Conservation (phyloP, 2,329 filamentous ascomycete genomes). For the Harringtonia aguacate region DNA sequence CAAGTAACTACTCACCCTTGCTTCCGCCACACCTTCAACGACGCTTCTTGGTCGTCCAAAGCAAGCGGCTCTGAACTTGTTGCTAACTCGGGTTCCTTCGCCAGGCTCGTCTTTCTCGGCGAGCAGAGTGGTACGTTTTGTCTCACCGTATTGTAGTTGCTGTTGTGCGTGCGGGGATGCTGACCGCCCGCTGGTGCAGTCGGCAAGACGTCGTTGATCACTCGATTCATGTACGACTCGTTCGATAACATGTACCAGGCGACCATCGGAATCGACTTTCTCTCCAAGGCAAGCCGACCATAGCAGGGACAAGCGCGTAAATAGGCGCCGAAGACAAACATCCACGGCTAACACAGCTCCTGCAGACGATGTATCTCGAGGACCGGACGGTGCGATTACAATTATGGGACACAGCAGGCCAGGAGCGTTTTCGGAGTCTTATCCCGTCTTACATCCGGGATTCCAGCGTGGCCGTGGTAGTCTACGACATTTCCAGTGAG, state of each 20-base stretch:
- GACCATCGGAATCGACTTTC: constrained; percentile 97
- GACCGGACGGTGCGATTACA: constrained; percentile 95
- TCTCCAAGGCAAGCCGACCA: constrained; percentile 66
- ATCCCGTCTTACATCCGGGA: constrained; percentile 99
- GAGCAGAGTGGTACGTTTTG: constrained; percentile 86
- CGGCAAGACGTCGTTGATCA: constrained; percentile 97
- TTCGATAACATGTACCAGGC: constrained; percentile 99
- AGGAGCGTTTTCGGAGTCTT: constrained; percentile 91
- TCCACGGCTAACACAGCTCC: constrained; percentile 2
- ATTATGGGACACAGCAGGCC: constrained; percentile 96
- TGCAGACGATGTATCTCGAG: constrained; percentile 96
- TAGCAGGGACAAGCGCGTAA: too few relatives aligned
- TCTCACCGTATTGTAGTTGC: background rate
- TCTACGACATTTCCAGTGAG: constrained; percentile 90
- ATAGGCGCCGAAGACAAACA: background rate
- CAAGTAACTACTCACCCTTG: constrained; percentile 56
- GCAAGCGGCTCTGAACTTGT: background rate
- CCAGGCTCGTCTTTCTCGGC: constrained; percentile 88
- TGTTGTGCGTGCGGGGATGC: background rate
- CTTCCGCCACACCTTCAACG: too few relatives aligned
- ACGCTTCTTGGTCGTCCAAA: too few relatives aligned
- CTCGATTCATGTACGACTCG: constrained; percentile 99
- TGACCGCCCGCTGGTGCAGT: constrained; percentile 40
- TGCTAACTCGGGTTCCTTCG: constrained; percentile 5
- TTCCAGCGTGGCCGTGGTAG: constrained; percentile 93